Base-by-base conservation (phyloP, 305 asterid species). In the Fraxinus xanthoxyloides region DNA sequence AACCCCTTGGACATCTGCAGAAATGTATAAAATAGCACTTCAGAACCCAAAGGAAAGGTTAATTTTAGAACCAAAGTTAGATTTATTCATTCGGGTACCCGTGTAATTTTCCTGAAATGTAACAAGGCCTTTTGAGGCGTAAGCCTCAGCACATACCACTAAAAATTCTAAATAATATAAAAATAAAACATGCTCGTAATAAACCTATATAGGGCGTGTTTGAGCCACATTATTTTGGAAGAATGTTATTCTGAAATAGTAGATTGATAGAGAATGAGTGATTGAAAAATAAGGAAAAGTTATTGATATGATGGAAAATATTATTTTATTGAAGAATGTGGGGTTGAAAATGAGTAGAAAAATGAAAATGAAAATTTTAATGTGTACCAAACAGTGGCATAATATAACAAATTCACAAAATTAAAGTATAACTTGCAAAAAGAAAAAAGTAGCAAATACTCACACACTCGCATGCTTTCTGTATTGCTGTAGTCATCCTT, bases 1-100 rank as follows among this genome's bases (percentile, higher is more conserved):
- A 75, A 51, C 17, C 72, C 54, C 67, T 0, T 4, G 13, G 36
- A 46, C 28, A 77, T 77, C 86, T 85, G 86, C 79, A 76, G 72
- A 69, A 79, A 21, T 67, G 74, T 65, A 28, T 1, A 7, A 59
- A 69, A 2, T 13, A 54, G 13, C 38, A 59, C 51, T 34, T 51
- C 17, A 67, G 31, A 75, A 34, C 35, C 75, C 40, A 31, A 46
- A 24, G 6, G 59, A 15, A 19, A 51, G 9, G 8, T 38, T 65
- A 3, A 65, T 24, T 24, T 65, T 26, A 9, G 35, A 65, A 26
- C 26, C 51, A 32, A 26, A 23, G 36, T 3, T n/a, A 31, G 30
- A 67, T 56, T 75, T 38, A 82, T 26, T 8, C 17, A 65, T 9
- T 30, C 0, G 35, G 35, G 17, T 26, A 3, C 35, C 12, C 0